Percentiles rank a stretch among this genome's conserved stretches.
These are phyloP conservation scores for Debaryomyces robertsiae DNA, from an alignment of 1,139 yeast species.

Conservation along the genomic window DNA sequence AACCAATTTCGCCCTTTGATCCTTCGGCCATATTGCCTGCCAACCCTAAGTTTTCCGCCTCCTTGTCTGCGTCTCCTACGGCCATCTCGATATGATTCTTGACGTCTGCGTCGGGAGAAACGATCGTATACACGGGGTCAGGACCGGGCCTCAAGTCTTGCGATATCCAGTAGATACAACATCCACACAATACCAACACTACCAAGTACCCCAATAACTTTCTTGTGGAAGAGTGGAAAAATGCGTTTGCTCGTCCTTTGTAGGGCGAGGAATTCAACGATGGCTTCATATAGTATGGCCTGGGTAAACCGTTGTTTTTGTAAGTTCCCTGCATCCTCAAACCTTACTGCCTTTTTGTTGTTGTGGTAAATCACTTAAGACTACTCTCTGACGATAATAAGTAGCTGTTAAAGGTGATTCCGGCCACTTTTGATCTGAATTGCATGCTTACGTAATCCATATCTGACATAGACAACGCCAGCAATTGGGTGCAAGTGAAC, in stretches of 20 bases:
- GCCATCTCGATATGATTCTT: constrained; percentile 28
- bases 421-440: neutral
- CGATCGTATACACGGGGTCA: constrained; percentile 35
- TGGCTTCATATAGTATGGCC: constrained; percentile 55
- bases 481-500: too few species aligned
- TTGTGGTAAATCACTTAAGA: too few species aligned
- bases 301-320: constrained; percentile 46
- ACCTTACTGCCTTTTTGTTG: neutral
- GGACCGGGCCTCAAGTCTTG: constrained; percentile 38
- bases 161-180: constrained; percentile 39
- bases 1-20: constrained; percentile 46
- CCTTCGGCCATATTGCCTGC: constrained; percentile 46
- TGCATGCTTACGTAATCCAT: too few species aligned
- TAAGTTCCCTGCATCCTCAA: constrained; percentile 47
- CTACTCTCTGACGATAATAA: neutral
- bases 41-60: constrained; percentile 35
- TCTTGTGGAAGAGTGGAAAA: constrained; percentile 41
- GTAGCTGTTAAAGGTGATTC: constrained; percentile 3
- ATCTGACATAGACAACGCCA: too few species aligned
- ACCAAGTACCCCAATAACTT: constrained; percentile 43
- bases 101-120: constrained; percentile 19
- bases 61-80: constrained; percentile 32
- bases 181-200: constrained; percentile 39
- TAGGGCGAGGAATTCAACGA: constrained; percentile 38
- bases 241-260: constrained; percentile 33